Conservation (phyloP, 306 rosid genomes). For the Astragalus glycyphyllos region DNA sequence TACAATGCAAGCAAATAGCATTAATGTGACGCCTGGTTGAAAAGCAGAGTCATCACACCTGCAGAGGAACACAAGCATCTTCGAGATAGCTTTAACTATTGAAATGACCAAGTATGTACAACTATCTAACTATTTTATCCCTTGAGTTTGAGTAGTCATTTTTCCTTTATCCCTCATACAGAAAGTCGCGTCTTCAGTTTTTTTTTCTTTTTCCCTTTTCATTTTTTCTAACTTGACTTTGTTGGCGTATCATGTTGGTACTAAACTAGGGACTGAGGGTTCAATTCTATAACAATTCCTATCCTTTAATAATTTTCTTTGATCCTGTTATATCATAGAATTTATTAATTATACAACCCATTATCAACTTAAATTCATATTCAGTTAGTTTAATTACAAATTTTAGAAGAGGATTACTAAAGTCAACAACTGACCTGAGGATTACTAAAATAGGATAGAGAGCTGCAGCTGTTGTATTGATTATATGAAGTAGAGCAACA, state of each 20-base stretch:
- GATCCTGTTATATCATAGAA: not conserved
- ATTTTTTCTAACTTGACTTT: not conserved
- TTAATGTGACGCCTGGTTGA: conserved; percentile 76
- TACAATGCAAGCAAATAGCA: conserved; percentile 80
- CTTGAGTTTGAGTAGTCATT: conserved; percentile 5
- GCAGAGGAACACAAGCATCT: conserved; percentile 44
- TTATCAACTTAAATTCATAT: conserved; percentile 4
- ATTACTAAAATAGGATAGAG: conserved; percentile 78
- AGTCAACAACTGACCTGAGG: conserved; percentile 66
- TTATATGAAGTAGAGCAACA: conserved; percentile 67
- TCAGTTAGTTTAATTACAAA: conserved; percentile 8
- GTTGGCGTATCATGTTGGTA: conserved; percentile 4
- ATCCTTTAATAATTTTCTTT: not conserved
- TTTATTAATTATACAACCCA: not conserved
- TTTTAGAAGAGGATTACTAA: not conserved
- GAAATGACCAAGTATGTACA: conserved; percentile 29
- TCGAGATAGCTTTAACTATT: conserved; percentile 32
- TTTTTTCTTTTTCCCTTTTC: too few relatives aligned
- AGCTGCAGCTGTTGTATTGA: conserved; percentile 63
- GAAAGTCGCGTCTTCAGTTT: not conserved
- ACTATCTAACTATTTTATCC: conserved; percentile 14
- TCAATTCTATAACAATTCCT: not conserved
- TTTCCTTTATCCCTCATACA: conserved; percentile 18
- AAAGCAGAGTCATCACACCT: conserved; percentile 93
- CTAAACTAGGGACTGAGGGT: not conserved